phyloP scores from a whole-genome alignment of 805 yeast species.

The Sugiyamaella floridensis region DNA sequence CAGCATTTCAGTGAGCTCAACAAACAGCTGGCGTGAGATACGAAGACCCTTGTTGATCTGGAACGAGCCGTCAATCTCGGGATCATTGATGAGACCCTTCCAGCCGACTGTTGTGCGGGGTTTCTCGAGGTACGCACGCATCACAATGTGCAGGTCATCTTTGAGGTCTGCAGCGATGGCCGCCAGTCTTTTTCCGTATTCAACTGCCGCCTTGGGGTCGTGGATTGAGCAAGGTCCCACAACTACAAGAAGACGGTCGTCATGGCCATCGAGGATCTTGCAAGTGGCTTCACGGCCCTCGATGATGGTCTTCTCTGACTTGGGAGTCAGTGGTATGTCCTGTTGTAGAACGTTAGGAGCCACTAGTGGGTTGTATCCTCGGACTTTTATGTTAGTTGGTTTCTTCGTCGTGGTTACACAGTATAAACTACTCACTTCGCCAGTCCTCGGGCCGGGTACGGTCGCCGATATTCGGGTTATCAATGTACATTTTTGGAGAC shows the following conservation, averaged over 20 bases:
- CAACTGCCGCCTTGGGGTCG: slow-evolving; percentile 87
- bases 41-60: slow-evolving; percentile 91
- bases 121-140: slow-evolving; percentile 97
- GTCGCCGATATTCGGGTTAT: slow-evolving; percentile 80
- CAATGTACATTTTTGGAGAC: slow-evolving; percentile 57
- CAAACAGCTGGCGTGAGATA: slow-evolving; percentile 80
- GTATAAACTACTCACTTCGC: slow-evolving; percentile 38
- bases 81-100: slow-evolving; percentile 97
- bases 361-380: slow-evolving; percentile 92
- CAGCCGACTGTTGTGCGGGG: slow-evolving; percentile 99
- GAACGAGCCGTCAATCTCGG: slow-evolving; percentile 89
- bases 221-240: slow-evolving; percentile 98
- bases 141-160: slow-evolving; percentile 74
- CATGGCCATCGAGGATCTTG: slow-evolving; percentile 68
- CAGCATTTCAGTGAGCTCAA: slow-evolving; percentile 68
- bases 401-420: not conserved
- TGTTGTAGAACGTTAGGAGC: slow-evolving; percentile 90
- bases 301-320: slow-evolving; percentile 55
- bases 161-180: slow-evolving; percentile 54
- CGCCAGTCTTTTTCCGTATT: slow-evolving; percentile 66
- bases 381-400: slow-evolving; percentile 31
- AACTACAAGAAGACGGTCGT: slow-evolving; percentile 80
- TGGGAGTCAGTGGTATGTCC: slow-evolving; percentile 63
- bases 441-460: slow-evolving; percentile 65
- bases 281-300: slow-evolving; percentile 71